Percentiles rank a stretch among this genome's conserved stretches.
These are phyloP conservation scores for Acanthochlamys bracteata DNA, from an alignment of 106 monocot genomes.

Conservation along the genomic window DNA sequence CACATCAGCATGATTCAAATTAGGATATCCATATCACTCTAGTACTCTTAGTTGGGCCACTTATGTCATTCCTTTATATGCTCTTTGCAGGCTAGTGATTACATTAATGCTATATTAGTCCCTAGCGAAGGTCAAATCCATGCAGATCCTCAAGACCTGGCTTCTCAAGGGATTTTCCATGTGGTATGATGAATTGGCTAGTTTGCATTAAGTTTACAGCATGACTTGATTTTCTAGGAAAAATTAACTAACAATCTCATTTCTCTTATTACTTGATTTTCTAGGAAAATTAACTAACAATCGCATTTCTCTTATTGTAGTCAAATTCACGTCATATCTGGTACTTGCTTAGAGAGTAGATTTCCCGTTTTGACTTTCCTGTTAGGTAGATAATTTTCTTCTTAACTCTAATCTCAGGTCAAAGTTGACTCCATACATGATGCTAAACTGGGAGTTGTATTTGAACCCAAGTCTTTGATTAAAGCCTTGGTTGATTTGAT, in stretches of 20 bases:
- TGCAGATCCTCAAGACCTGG: constrained; percentile 47
- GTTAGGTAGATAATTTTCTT: background rate
- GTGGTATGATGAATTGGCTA: constrained; percentile 47
- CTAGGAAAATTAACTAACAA: too few species aligned
- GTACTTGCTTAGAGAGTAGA: background rate
- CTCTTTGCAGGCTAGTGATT: constrained; percentile 51
- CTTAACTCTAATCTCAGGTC: constrained; percentile 23
- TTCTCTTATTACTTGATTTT: too few species aligned
- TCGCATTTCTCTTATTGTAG: too few species aligned
- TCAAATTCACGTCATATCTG: too few species aligned
- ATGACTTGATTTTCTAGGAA: too few species aligned
- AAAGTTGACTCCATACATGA: constrained; percentile 45
- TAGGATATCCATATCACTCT: too few species aligned
- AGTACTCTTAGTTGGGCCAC: too few species aligned
- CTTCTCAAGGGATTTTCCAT: constrained; percentile 58
- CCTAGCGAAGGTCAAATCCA: constrained; percentile 62
- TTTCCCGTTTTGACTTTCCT: background rate
- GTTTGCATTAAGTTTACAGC: too few species aligned
- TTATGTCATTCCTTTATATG: background rate
- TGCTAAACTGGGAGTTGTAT: constrained; percentile 36
- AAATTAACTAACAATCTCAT: too few species aligned
- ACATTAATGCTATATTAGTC: constrained; percentile 80
- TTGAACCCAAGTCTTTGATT: constrained; percentile 52
- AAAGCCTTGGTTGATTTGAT: constrained; percentile 40
- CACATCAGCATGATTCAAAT: too few species aligned